phyloP scores from a whole-genome alignment of 768 basidiomycete species.

The Tulasnella calospora region DNA sequence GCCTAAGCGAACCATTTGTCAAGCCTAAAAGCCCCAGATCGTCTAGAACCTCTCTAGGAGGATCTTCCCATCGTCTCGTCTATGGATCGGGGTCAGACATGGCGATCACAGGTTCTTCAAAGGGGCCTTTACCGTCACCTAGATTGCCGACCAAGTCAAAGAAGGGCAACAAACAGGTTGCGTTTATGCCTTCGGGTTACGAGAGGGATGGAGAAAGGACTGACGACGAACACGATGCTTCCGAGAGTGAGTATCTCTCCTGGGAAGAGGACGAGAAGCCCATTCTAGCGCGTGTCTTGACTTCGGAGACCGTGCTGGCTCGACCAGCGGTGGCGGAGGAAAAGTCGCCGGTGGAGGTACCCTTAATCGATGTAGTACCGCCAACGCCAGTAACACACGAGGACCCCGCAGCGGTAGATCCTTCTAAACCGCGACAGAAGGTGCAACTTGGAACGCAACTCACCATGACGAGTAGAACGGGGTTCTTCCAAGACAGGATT shows the following conservation, averaged over 20 bases:
- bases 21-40: slow-evolving; percentile 15
- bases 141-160: neutral
- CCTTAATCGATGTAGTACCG: slow-evolving; percentile 41
- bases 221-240: slow-evolving; percentile 16
- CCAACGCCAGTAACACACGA: slow-evolving; percentile 26
- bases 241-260: slow-evolving; percentile 15
- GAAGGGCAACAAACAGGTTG: slow-evolving; percentile 11
- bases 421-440: slow-evolving; percentile 27
- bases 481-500: slow-evolving; percentile 90
- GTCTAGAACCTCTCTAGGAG: neutral
- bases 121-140: neutral
- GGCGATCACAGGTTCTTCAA: neutral
- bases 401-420: slow-evolving; percentile 1
- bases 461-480: slow-evolving; percentile 92
- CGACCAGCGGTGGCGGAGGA: slow-evolving; percentile 13
- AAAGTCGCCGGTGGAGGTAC: slow-evolving; percentile 29
- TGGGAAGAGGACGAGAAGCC: slow-evolving; percentile 23
- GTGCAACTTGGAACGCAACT: slow-evolving; percentile 75
- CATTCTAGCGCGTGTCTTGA: slow-evolving; percentile 23
- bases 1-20: slow-evolving; percentile 28
- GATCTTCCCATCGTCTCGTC: neutral
- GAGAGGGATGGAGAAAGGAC: slow-evolving; percentile 8
- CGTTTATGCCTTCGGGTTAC: slow-evolving; percentile 13
- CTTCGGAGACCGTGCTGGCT: slow-evolving; percentile 13
- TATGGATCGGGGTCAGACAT: slow-evolving; percentile 1